Base-by-base conservation (phyloP, 192 early-diverging fungal species). In the Coemansia sp. region DNA sequence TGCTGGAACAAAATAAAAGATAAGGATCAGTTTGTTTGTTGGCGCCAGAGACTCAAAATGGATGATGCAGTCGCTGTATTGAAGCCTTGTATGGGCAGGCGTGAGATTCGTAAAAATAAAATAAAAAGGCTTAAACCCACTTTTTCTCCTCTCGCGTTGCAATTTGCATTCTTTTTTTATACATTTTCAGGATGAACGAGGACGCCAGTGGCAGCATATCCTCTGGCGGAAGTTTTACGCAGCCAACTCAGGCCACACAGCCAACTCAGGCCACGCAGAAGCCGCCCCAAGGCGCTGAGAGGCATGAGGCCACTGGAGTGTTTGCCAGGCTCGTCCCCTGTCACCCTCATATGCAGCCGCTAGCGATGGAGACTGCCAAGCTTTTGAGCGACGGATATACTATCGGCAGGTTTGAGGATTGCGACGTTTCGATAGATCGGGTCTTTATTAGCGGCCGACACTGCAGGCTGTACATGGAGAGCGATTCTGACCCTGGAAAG, bases 201-300 rank as follows among this genome's bases (percentile, higher is more conserved):
- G 60, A 39, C 8, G 65, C 37, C 43, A 44, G 59, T 3, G 55
- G 19, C 44, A 44, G 37, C 44, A 50, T 26, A 23, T 43, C 19
- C 47, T 63, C 47, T 52, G 64, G 11, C 10, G 57, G 30, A 21
- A 64, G 69, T 19, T 47, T 63, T n/a, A 82, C 80, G 47, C 78
- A 81, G 59, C 69, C 72, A 2, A 77, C 75, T 5, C 76, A 84
- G 57, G 66, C 76, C 2, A 83, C 81, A 0, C 81, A 84, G 52
- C 70, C 64, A 3, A 83, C 73, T 1, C 75, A 83, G 55, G 55
- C 39, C 2, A 84, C 81, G 5, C 81, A 84, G 47, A 64, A 61
- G 14, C 80, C 75, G 28, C 80, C 80, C 28, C 55, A 14, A 57
- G 55, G 30, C 13, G 14, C 30, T 16, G 55, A 57, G 55, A 66